These are phyloP conservation scores for Cenchrus americanus DNA, from an alignment of 176 grass and related monocot species.

Conservation along the genomic window DNA sequence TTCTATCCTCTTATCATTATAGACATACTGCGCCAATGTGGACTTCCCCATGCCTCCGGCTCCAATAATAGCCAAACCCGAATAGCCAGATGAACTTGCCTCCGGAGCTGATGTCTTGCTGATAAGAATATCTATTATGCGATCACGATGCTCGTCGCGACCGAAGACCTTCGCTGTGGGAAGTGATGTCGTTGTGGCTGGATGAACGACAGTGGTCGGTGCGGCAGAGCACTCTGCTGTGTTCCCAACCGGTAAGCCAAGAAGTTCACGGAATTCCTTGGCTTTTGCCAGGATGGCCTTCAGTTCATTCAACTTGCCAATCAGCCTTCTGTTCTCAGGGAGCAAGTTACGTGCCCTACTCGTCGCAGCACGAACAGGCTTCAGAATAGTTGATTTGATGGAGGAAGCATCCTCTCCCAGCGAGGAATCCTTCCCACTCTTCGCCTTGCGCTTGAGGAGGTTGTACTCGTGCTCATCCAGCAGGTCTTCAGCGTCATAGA, in stretches of 20 bases:
- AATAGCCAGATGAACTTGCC: neutral
- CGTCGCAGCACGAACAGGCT: neutral
- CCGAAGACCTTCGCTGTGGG: constrained; percentile 12
- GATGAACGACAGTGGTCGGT: rapidly evolving
- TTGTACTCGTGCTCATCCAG: constrained; percentile 35
- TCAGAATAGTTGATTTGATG: neutral
- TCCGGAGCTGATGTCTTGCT: neutral
- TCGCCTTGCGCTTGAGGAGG: neutral
- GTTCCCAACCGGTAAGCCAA: neutral
- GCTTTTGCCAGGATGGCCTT: neutral
- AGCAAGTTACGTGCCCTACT: neutral
- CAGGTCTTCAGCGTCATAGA: constrained; percentile 34
- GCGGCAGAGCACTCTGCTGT: rapidly evolving
- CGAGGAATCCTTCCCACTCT: neutral
- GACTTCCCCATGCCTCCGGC: neutral
- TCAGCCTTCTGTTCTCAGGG: neutral
- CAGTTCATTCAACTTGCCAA: neutral
- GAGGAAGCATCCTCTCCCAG: neutral
- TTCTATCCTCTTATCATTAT: neutral
- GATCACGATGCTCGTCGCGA: neutral
- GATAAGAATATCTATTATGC: neutral
- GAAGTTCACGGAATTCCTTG: neutral
- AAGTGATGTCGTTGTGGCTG: neutral
- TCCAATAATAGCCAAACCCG: constrained; percentile 13
- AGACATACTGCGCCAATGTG: constrained; percentile 6